Percentiles rank a stretch among this genome's conserved stretches.
phyloP scores from a whole-genome alignment of 192 early-diverging fungal species.

The Umbelopsis sp. region DNA sequence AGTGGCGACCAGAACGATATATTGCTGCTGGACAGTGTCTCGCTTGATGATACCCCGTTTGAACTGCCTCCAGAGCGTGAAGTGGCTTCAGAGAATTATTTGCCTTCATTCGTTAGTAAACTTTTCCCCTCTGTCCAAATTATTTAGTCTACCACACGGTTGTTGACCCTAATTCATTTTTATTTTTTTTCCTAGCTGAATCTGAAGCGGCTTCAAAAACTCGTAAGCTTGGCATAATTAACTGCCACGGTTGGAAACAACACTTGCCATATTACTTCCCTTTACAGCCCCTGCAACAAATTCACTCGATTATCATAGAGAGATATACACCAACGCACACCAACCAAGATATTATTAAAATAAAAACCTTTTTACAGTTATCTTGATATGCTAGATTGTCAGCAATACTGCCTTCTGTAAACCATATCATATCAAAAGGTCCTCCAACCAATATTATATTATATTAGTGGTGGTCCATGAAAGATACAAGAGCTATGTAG shows the following conservation, averaged over 20 bases:
- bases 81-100: conserved; percentile 44
- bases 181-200: conserved; percentile 16
- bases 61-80: conserved; percentile 55
- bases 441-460: no score
- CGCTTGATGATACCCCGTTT: conserved; percentile 62
- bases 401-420: no score
- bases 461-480: no score
- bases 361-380: background rate
- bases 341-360: background rate
- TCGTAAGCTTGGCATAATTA: conserved; percentile 19
- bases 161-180: background rate
- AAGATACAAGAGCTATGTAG: no score
- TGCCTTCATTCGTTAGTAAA: conserved; percentile 45
- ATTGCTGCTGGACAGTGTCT: conserved; percentile 83
- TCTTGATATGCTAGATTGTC: background rate
- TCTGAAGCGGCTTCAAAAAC: conserved; percentile 17
- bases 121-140: background rate
- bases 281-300: background rate
- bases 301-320: background rate
- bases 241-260: background rate
- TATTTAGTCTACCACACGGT: background rate
- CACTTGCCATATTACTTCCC: background rate
- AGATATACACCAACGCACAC: background rate
- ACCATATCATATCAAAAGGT: no score
- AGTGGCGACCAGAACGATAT: conserved; percentile 89